Percentiles rank a stretch among this genome's conserved stretches.
phyloP scores from a whole-genome alignment of 352 stramenopile species.

The Pythium oligandrum region DNA sequence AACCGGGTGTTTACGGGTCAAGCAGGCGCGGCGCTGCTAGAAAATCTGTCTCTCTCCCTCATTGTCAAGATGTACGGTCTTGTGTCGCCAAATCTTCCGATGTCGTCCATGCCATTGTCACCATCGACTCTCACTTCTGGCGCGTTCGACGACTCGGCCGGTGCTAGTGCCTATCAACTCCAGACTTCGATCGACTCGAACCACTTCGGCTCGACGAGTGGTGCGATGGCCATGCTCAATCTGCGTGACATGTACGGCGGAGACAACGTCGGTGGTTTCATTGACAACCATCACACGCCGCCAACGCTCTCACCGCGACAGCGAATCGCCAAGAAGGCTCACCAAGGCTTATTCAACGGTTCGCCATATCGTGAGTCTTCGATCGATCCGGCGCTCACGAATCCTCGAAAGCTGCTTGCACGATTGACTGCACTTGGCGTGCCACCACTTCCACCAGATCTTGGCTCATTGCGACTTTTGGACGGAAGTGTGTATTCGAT shows the following conservation, averaged over 20 bases:
- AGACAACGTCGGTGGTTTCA: constrained; percentile 47
- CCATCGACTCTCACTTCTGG: constrained; percentile 3
- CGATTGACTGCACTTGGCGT: constrained; percentile 90
- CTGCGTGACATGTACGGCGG: constrained; percentile 76
- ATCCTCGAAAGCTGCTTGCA: constrained; percentile 83
- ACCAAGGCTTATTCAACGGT: constrained; percentile 11
- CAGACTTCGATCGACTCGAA: constrained; percentile 48
- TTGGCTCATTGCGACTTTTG: constrained; percentile 75
- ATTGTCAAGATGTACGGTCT: constrained; percentile 86
- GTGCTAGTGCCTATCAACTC: constrained; percentile 7
- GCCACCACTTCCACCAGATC: constrained; percentile 87
- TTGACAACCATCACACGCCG: constrained; percentile 42
- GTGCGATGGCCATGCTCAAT: constrained; percentile 67
- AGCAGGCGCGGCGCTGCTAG: constrained; percentile 32
- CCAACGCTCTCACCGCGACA: constrained; percentile 59
- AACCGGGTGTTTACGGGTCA: constrained; percentile 4
- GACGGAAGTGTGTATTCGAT: constrained; percentile 76
- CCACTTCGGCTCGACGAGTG: constrained; percentile 48
- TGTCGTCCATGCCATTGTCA: constrained; percentile 36
- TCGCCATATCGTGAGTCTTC: constrained; percentile 42
- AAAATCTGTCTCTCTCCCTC: constrained; percentile 68
- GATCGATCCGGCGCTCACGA: constrained; percentile 73
- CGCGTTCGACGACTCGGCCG: constrained; percentile 14
- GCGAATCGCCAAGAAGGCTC: constrained; percentile 53
- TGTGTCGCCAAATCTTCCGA: constrained; percentile 57